phyloP scores from a whole-genome alignment of 2,329 filamentous ascomycete genomes.

The Trichoderma sp. region DNA sequence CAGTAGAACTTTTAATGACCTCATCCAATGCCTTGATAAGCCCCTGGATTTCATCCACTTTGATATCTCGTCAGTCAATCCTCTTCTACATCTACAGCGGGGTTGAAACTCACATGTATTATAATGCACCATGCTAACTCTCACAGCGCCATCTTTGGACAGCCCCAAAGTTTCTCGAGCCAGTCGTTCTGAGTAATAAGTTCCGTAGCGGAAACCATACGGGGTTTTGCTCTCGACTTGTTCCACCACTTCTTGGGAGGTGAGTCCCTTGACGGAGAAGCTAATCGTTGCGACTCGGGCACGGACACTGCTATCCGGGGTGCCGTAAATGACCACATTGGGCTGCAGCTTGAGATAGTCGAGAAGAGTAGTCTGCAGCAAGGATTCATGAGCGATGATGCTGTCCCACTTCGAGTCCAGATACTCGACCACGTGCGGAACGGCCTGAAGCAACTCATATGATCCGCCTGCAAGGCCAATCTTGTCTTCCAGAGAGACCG shows the following conservation, averaged over 20 bases:
- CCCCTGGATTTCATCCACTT: slow-evolving; percentile 60
- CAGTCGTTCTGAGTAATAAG: slow-evolving; percentile 70
- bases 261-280: slow-evolving; percentile 63
- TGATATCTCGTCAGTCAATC: slow-evolving; percentile 25
- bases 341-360: slow-evolving; percentile 58
- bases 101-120: slow-evolving; percentile 61
- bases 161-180: slow-evolving; percentile 62
- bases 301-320: slow-evolving; percentile 50
- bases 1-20: slow-evolving; percentile 29
- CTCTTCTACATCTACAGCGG: neutral
- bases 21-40: slow-evolving; percentile 58
- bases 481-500: slow-evolving; percentile 65
- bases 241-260: slow-evolving; percentile 62
- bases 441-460: slow-evolving; percentile 69
- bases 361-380: slow-evolving; percentile 62
- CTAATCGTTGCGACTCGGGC: slow-evolving; percentile 68
- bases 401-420: slow-evolving; percentile 57
- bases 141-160: slow-evolving; percentile 62
- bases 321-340: slow-evolving; percentile 63
- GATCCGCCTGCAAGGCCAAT: slow-evolving; percentile 69
- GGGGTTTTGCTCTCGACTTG: slow-evolving; percentile 61
- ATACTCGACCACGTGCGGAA: slow-evolving; percentile 66
- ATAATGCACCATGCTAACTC: slow-evolving; percentile 75
- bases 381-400: slow-evolving; percentile 63
- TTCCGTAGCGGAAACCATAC: slow-evolving; percentile 68